These are phyloP conservation scores for Salpingoeca rosetta DNA, from an alignment of 78 protist species.

Conservation along the genomic window DNA sequence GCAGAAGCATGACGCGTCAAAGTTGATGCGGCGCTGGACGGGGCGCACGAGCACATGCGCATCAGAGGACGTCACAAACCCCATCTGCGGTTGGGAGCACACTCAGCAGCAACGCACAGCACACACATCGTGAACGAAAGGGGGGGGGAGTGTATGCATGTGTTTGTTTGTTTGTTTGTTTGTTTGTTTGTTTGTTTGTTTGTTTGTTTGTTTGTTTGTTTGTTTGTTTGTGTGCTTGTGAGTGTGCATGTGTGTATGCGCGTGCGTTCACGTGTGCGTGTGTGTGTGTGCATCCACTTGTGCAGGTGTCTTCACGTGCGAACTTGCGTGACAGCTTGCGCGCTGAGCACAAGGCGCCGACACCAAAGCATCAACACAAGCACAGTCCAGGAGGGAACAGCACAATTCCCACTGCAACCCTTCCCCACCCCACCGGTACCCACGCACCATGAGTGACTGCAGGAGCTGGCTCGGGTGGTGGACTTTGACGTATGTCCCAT, in stretches of 20 bases:
- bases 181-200: neutral
- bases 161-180: neutral
- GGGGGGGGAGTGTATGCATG: neutral
- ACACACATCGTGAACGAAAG: neutral
- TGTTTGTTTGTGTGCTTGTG: neutral
- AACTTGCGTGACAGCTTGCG: neutral
- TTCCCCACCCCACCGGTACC: too few species aligned
- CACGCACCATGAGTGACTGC: too few species aligned
- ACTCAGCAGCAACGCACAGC: neutral
- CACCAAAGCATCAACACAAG: too few species aligned
- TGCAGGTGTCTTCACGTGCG: neutral
- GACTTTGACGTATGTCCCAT: too few species aligned
- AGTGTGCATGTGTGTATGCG: neutral
- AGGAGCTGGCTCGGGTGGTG: too few species aligned
- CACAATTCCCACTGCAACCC: too few species aligned
- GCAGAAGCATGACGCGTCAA: too few species aligned
- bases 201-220: neutral
- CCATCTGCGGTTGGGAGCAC: neutral
- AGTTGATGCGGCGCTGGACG: too few species aligned
- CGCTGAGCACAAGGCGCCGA: too few species aligned
- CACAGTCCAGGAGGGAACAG: too few species aligned
- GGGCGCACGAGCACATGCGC: neutral
- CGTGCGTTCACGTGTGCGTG: neutral
- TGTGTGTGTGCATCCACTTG: neutral
- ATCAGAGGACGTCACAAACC: neutral